These are phyloP conservation scores for Petasospora fabianii DNA, from an alignment of 1,139 yeast species.

Conservation along the genomic window DNA sequence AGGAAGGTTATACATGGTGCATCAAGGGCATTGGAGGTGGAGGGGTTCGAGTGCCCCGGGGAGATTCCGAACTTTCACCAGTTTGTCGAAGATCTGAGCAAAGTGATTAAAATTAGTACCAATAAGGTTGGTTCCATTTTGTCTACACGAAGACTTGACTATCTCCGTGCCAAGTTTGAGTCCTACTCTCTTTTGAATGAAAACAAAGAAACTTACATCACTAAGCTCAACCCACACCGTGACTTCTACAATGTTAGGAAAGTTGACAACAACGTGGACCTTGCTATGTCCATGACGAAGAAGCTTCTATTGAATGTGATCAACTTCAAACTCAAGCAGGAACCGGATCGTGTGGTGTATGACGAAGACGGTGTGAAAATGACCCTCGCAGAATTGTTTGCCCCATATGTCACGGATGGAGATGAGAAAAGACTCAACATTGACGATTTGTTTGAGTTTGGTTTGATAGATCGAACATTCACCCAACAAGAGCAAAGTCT, in stretches of 20 bases:
- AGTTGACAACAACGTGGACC: constrained; percentile 24
- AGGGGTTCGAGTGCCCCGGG: constrained; percentile 6
- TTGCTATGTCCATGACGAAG: constrained; percentile 26
- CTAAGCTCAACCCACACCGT: constrained; percentile 27
- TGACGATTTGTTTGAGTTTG: constrained; percentile 28
- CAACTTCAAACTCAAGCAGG: constrained; percentile 20
- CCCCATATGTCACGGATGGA: constrained; percentile 18
- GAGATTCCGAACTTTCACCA: constrained; percentile 17
- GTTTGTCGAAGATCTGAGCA: constrained; percentile 21
- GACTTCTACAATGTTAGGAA: constrained; percentile 27
- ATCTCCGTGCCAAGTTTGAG: constrained; percentile 22
- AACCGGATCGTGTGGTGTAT: constrained; percentile 25
- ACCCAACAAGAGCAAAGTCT: constrained; percentile 3
- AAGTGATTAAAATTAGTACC: constrained; percentile 14
- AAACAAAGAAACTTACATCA: constrained; percentile 19
- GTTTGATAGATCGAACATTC: constrained; percentile 23
- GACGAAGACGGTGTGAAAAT: constrained; percentile 16
- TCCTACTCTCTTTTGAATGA: constrained; percentile 23
- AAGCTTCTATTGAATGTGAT: constrained; percentile 22
- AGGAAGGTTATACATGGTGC: constrained; percentile 1
- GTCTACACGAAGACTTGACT: constrained; percentile 18
- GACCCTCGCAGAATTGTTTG: constrained; percentile 21
- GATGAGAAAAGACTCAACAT: constrained; percentile 21
- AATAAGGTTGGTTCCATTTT: constrained; percentile 13
- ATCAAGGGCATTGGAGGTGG: constrained; percentile 6